Percentiles rank a stretch among this genome's conserved stretches.
Evolutionary conservation across 768 basidiomycete species (phyloP).

Genomic region (Boletus pseudopeckii): DNA sequence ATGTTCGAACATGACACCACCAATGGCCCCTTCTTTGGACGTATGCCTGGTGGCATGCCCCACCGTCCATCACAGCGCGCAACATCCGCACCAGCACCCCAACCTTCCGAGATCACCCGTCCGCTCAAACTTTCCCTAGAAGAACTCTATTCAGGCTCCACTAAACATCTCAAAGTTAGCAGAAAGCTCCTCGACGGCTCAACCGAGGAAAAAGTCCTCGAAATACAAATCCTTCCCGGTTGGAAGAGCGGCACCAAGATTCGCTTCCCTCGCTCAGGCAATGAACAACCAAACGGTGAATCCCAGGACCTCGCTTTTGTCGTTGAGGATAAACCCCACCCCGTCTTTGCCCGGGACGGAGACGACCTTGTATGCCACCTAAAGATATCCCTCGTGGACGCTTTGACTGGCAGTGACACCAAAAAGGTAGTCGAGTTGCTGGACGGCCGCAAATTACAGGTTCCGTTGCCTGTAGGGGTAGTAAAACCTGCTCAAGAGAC

Average conservation of each 20-base stretch:
- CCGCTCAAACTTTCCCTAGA: slow-evolving; percentile 83
- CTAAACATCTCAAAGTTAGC: slow-evolving; percentile 86
- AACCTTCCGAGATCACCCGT: slow-evolving; percentile 62
- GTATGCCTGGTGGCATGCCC: slow-evolving; percentile 60
- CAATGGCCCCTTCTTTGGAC: slow-evolving; percentile 35
- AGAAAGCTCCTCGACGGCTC: slow-evolving; percentile 67
- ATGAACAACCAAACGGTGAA: slow-evolving; percentile 65
- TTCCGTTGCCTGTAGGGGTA: slow-evolving; percentile 60
- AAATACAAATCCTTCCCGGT: slow-evolving; percentile 77
- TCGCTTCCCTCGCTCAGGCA: slow-evolving; percentile 82
- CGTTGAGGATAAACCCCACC: slow-evolving; percentile 92
- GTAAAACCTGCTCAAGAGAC: slow-evolving; percentile 78
- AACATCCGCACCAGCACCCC: slow-evolving; percentile 29
- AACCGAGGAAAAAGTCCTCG: slow-evolving; percentile 83
- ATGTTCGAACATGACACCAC: slow-evolving; percentile 42
- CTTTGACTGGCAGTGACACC: slow-evolving; percentile 58
- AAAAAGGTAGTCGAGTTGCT: slow-evolving; percentile 63
- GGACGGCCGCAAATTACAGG: slow-evolving; percentile 76
- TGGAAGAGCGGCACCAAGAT: slow-evolving; percentile 98
- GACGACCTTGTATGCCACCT: slow-evolving; percentile 69
- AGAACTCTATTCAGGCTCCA: slow-evolving; percentile 80
- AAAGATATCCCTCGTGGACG: slow-evolving; percentile 77
- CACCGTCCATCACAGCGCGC: slow-evolving; percentile 36
- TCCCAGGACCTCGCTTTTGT: slow-evolving; percentile 93
- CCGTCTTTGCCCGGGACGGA: slow-evolving; percentile 69